These are phyloP conservation scores for Epichloe uncinata DNA, from an alignment of 2,329 filamentous ascomycete genomes.

Conservation along the genomic window DNA sequence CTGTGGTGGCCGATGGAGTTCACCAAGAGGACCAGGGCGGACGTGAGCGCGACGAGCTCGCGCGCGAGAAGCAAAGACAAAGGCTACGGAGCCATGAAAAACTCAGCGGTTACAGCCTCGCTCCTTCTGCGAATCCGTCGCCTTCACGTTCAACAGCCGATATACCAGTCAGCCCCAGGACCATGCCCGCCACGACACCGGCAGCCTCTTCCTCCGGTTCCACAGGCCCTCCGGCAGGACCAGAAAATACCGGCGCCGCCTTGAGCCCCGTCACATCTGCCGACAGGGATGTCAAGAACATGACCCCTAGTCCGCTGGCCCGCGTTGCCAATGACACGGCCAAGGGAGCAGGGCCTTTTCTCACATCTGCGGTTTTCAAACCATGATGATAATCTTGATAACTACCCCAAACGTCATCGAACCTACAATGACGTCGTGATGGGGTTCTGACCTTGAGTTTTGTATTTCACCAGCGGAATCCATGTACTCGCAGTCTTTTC, in stretches of 20 bases:
- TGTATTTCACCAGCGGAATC: too few species aligned
- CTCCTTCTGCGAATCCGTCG: conserved; percentile 11
- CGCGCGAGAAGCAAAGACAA: conserved; percentile 30
- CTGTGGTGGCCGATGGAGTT: too few species aligned
- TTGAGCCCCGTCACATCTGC: background rate
- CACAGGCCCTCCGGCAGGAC: conserved; percentile 14
- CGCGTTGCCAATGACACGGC: background rate
- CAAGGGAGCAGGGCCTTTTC: conserved; percentile 23
- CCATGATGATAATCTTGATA: conserved; percentile 14
- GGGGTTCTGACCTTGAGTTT: too few species aligned
- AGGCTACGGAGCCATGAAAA: conserved; percentile 39
- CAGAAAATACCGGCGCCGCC: background rate
- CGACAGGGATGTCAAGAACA: background rate
- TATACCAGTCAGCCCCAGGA: conserved; percentile 6
- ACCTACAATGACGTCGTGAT: background rate
- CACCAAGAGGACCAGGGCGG: background rate
- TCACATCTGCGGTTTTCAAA: conserved; percentile 38
- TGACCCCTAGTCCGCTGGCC: background rate
- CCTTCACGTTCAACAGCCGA: background rate
- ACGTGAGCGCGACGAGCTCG: background rate
- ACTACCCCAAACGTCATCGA: background rate
- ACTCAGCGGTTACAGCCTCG: conserved; percentile 22
- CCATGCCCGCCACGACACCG: background rate
- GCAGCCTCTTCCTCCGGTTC: conserved; percentile 17
- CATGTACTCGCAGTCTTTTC: background rate